Evolutionary conservation across 2,329 filamentous ascomycete species (phyloP).

Genomic region (Seiridium unicorne): DNA sequence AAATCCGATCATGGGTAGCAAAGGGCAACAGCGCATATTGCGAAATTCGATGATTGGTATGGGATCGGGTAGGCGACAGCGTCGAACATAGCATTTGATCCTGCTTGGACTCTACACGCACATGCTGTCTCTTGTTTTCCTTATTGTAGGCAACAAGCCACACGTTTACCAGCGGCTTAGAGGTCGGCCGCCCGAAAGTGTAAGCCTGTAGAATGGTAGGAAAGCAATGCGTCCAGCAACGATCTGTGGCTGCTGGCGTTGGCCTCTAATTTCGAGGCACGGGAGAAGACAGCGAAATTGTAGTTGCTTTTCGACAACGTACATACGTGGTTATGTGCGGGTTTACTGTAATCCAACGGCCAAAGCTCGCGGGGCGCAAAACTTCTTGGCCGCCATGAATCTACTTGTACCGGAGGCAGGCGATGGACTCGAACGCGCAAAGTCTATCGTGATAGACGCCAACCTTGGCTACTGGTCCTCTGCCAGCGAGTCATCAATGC

Average conservation of each 20-base stretch:
- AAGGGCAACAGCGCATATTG: neutral
- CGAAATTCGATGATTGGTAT: neutral
- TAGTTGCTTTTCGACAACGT: neutral
- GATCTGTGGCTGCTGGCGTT: neutral
- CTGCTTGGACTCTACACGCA: neutral
- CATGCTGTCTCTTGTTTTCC: neutral
- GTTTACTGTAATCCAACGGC: neutral
- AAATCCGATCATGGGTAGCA: neutral
- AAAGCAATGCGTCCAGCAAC: neutral
- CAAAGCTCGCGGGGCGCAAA: too few relatives aligned
- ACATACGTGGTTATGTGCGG: neutral
- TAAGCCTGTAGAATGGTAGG: neutral
- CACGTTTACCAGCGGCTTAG: too few relatives aligned
- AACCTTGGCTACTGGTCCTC: neutral
- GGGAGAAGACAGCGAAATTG: neutral
- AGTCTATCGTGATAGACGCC: neutral
- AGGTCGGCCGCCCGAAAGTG: too few relatives aligned
- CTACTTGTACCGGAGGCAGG: neutral
- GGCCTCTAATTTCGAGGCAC: neutral
- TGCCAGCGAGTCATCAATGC: neutral
- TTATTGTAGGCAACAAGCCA: too few relatives aligned
- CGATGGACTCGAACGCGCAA: neutral
- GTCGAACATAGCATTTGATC: too few relatives aligned
- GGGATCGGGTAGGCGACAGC: neutral
- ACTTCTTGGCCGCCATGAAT: too few relatives aligned